Evolutionary conservation across 768 basidiomycete species (phyloP).

Genomic region (Suillus subluteus): DNA sequence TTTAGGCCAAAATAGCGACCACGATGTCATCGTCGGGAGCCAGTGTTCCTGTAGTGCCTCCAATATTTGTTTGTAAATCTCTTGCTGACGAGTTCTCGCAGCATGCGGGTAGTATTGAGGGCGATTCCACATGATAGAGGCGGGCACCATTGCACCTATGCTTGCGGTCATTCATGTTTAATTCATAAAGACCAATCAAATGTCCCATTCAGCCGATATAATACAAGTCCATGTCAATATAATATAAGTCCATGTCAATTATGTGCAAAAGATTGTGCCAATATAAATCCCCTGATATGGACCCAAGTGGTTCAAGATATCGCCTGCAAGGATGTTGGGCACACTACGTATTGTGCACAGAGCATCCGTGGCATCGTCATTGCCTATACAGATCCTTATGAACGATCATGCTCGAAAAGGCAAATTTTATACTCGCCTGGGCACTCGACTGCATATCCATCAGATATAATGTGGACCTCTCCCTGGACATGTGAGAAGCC

Average conservation of each 20-base stretch:
- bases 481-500: conserved; percentile 47
- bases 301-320: conserved; percentile 61
- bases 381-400: conserved; percentile 32
- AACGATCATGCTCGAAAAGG: background rate
- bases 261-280: conserved; percentile 49
- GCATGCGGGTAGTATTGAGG: background rate
- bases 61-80: background rate
- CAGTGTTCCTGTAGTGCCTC: background rate
- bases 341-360: conserved; percentile 59
- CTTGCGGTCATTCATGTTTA: background rate
- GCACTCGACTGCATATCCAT: conserved; percentile 42
- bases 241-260: conserved; percentile 11
- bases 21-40: background rate
- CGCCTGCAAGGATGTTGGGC: conserved; percentile 52
- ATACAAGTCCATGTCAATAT: conserved; percentile 10
- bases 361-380: conserved; percentile 57
- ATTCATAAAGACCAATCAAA: background rate
- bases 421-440: conserved; percentile 33
- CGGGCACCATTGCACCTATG: too few species aligned
- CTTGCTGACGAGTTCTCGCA: background rate
- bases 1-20: background rate
- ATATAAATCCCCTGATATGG: conserved; percentile 58
- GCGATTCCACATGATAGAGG: background rate
- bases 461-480: conserved; percentile 47
- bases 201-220: background rate